Evolutionary conservation across 2,329 filamentous ascomycete species (phyloP).

Genomic region (Lizonia empirigonia): DNA sequence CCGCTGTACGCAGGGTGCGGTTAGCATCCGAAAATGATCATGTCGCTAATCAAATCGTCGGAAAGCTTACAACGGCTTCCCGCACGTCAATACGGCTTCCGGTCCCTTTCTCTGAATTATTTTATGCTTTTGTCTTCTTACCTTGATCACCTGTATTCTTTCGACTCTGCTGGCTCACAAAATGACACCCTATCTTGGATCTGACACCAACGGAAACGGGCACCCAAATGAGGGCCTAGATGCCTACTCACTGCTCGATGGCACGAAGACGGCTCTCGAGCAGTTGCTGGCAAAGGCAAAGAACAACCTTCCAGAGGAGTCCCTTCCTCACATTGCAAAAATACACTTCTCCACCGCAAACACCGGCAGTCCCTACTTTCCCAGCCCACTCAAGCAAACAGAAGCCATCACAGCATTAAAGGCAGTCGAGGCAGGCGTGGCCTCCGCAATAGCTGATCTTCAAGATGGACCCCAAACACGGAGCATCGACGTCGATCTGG

Average conservation of each 20-base stretch:
- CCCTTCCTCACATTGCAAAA: constrained; percentile 35
- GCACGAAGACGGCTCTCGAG: constrained; percentile 42
- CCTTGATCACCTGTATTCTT: constrained; percentile 1
- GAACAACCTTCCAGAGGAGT: constrained; percentile 44
- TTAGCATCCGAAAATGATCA: constrained; percentile 22
- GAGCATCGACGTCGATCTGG: constrained; percentile 59
- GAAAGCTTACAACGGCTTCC: constrained; percentile 21
- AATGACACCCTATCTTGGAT: constrained; percentile 40
- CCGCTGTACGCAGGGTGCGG: constrained; percentile 19
- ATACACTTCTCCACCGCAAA: constrained; percentile 46
- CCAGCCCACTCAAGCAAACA: constrained; percentile 58
- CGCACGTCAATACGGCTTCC: constrained; percentile 15
- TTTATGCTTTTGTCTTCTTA: background rate
- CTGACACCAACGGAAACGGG: constrained; percentile 12
- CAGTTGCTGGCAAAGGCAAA: constrained; percentile 41
- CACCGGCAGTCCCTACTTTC: constrained; percentile 49
- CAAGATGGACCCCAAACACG: constrained; percentile 53
- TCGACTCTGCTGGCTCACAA: constrained; percentile 4
- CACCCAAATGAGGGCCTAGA: constrained; percentile 18
- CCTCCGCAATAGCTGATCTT: constrained; percentile 64
- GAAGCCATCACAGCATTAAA: constrained; percentile 63
- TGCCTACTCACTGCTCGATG: constrained; percentile 39
- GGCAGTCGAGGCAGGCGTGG: constrained; percentile 64
- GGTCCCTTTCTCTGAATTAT: constrained; percentile 9
- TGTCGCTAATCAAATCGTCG: constrained; percentile 24